phyloP scores from a whole-genome alignment of 768 basidiomycete species.

The Amanita molliuscula region DNA sequence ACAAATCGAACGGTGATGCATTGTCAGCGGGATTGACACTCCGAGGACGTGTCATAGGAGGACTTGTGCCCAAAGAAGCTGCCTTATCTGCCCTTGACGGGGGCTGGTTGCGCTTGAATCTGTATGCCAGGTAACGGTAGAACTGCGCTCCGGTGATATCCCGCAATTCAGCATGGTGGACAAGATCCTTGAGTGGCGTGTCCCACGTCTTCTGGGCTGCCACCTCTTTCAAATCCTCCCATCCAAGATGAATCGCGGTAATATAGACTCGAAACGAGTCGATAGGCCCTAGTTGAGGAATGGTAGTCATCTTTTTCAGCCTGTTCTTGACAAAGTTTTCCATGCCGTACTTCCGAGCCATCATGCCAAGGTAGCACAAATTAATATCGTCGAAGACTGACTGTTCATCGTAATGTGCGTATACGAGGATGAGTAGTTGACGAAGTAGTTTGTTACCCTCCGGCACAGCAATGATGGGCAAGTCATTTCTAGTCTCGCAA shows the following conservation, averaged over 20 bases:
- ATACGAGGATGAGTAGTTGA: slow-evolving; percentile 7
- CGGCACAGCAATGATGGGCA: slow-evolving; percentile 7
- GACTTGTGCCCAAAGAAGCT: neutral
- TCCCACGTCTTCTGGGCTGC: neutral
- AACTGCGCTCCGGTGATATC: neutral
- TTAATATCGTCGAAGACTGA: neutral
- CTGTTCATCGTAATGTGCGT: neutral
- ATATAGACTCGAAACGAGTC: neutral
- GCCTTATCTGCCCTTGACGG: neutral
- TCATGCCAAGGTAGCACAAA: neutral
- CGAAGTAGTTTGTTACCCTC: slow-evolving; percentile 8
- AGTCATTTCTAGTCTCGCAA: neutral
- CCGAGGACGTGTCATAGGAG: neutral
- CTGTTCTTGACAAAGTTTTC: neutral
- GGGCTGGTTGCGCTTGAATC: neutral
- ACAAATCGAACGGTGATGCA: neutral
- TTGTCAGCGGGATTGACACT: slow-evolving; percentile 10
- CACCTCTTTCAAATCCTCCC: neutral
- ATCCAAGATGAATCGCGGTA: neutral
- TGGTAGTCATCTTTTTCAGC: neutral
- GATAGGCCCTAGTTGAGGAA: neutral
- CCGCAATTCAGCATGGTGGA: neutral
- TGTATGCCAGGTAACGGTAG: neutral
- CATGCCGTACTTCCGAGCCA: slow-evolving; percentile 1
- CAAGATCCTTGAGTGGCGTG: neutral